These are phyloP conservation scores for Myochromella boudieri DNA, from an alignment of 768 basidiomycete genomes.

Conservation along the genomic window DNA sequence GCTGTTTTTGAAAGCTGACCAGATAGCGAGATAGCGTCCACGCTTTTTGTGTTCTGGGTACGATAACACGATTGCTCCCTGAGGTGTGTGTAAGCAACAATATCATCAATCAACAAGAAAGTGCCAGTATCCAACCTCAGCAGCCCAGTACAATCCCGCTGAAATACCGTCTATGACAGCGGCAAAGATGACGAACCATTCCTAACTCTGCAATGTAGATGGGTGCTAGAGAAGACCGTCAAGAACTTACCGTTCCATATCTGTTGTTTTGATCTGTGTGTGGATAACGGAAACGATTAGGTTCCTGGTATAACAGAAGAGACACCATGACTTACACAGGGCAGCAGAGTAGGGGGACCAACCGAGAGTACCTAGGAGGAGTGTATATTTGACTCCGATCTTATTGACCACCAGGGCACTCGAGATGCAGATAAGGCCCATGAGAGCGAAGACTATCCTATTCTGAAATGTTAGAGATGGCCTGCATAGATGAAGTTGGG, in stretches of 20 bases:
- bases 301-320: not conserved
- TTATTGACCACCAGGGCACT: conserved; percentile 17
- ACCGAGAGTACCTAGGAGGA: conserved; percentile 15
- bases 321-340: conserved; percentile 9
- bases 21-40: conserved; percentile 14
- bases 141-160: conserved; percentile 18
- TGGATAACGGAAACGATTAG: not conserved
- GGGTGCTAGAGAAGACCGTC: not conserved
- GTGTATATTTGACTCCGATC: conserved; percentile 16
- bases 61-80: conserved; percentile 14
- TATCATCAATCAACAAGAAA: too few relatives aligned
- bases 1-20: conserved; percentile 12
- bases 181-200: conserved; percentile 19
- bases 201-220: conserved; percentile 1
- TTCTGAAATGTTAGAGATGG: not conserved
- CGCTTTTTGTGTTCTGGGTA: conserved; percentile 16
- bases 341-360: conserved; percentile 16
- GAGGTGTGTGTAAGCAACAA: too few relatives aligned
- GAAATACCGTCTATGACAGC: conserved; percentile 15
- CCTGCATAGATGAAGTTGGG: not conserved
- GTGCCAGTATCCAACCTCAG: conserved; percentile 13
- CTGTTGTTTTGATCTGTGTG: conserved; percentile 19
- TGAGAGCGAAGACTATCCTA: conserved; percentile 17
- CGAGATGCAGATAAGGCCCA: conserved; percentile 18
- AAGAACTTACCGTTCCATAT: conserved; percentile 17